phyloP scores from a whole-genome alignment of 2,329 filamentous ascomycete species.

The Lanzia echinophila region DNA sequence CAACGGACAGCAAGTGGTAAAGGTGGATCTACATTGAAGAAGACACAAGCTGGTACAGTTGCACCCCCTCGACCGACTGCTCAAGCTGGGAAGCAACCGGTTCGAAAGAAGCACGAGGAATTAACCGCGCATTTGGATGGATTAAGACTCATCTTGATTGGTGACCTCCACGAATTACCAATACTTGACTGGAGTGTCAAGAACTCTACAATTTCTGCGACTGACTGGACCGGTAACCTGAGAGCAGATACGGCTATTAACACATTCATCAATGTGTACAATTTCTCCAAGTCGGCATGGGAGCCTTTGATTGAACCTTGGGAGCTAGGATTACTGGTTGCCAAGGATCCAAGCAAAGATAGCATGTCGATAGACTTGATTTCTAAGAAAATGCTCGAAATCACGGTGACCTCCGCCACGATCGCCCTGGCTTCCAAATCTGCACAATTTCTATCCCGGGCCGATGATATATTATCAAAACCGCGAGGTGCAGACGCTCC shows the following conservation, averaged over 20 bases:
- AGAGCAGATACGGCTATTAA: conserved; percentile 87
- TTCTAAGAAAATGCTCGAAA: conserved; percentile 83
- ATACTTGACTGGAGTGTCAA: conserved; percentile 92
- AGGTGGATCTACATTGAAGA: conserved; percentile 46
- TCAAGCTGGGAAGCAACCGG: conserved; percentile 17
- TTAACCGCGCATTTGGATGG: conserved; percentile 82
- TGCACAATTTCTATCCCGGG: conserved; percentile 76
- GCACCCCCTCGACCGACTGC: conserved; percentile 11
- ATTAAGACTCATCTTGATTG: conserved; percentile 86
- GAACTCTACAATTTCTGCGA: conserved; percentile 74
- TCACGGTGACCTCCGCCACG: conserved; percentile 87
- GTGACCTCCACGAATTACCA: conserved; percentile 90
- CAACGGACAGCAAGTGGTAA: conserved; percentile 51
- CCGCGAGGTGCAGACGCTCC: conserved; percentile 86
- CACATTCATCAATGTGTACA: conserved; percentile 94
- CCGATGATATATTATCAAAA: conserved; percentile 84
- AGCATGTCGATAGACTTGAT: conserved; percentile 76
- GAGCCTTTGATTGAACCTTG: conserved; percentile 94
- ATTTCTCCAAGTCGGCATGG: conserved; percentile 98
- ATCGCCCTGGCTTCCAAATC: conserved; percentile 93
- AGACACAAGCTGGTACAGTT: conserved; percentile 34
- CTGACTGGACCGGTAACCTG: conserved; percentile 85
- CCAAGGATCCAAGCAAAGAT: conserved; percentile 68
- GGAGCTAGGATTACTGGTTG: conserved; percentile 86
- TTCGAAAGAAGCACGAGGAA: conserved; percentile 59